A percentile compares a stretch with the other conserved stretches of the same genome.
Conservation (phyloP, 768 basidiomycete species). For the Lactifluus subvellereus region DNA sequence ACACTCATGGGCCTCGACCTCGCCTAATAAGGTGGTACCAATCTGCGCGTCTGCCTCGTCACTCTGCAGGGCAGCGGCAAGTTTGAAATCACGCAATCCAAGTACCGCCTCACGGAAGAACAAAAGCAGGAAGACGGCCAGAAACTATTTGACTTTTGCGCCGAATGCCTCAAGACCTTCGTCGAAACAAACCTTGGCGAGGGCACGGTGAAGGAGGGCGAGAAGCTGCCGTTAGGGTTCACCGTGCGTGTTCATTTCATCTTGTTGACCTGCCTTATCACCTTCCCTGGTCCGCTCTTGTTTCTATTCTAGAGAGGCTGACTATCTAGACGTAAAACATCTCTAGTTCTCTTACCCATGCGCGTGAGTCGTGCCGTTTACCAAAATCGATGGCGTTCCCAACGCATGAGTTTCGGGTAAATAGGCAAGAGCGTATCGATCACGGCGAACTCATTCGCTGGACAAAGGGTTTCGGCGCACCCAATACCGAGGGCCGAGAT, state of each 20-base stretch:
- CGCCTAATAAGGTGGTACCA: constrained; percentile 73
- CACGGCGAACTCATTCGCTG: constrained; percentile 93
- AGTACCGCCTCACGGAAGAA: constrained; percentile 94
- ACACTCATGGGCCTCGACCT: neutral
- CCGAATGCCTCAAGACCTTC: constrained; percentile 86
- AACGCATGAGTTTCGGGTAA: neutral
- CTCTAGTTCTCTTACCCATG: constrained; percentile 91
- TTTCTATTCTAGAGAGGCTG: constrained; percentile 15
- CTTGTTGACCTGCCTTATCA: constrained; percentile 14
- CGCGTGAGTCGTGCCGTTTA: constrained; percentile 48
- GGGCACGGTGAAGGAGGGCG: constrained; percentile 47
- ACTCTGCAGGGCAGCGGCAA: constrained; percentile 88
- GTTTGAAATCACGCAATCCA: constrained; percentile 96
- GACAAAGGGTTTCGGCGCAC: constrained; percentile 98
- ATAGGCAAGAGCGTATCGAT: constrained; percentile 88
- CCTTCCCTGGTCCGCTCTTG: constrained; percentile 10
- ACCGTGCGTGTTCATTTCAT: constrained; percentile 57
- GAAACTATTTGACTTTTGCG: constrained; percentile 95
- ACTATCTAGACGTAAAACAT: constrained; percentile 15
- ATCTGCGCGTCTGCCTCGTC: constrained; percentile 97
- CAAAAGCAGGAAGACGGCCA: constrained; percentile 98
- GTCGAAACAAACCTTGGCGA: constrained; percentile 64
- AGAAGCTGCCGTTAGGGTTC: constrained; percentile 79
- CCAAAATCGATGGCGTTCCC: constrained; percentile 5
- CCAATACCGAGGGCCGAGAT: constrained; percentile 87